phyloP scores from a whole-genome alignment of 1,284 basidiomycete genomes.

The Mycosarcoma mackinlayi region DNA sequence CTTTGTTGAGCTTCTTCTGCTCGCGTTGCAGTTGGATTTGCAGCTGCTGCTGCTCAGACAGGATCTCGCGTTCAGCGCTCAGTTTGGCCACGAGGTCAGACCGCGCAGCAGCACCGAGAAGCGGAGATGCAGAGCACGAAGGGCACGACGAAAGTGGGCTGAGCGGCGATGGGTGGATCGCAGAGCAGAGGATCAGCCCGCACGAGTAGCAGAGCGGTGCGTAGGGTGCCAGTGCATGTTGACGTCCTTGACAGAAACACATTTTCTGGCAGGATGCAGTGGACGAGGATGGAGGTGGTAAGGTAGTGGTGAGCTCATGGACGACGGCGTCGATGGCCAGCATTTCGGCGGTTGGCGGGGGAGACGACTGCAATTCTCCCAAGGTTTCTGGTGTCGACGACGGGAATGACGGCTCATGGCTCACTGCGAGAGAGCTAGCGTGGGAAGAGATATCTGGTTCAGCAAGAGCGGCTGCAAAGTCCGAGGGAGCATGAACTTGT shows the following conservation, averaged over 20 bases:
- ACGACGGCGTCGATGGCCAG: conserved; percentile 44
- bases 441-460: no score
- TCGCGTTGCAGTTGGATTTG: conserved; percentile 41
- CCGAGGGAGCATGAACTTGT: not conserved
- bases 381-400: not conserved
- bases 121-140: conserved; percentile 29
- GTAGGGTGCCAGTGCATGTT: conserved; percentile 35
- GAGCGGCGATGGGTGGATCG: conserved; percentile 35
- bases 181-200: conserved; percentile 43
- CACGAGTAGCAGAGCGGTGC: conserved; percentile 48
- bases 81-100: conserved; percentile 41
- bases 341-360: conserved; percentile 45
- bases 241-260: conserved; percentile 49
- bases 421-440: no score
- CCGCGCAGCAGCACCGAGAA: conserved; percentile 28
- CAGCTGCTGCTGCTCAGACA: conserved; percentile 42
- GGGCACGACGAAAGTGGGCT: conserved; percentile 37
- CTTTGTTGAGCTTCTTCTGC: conserved; percentile 36
- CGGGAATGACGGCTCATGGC: conserved; percentile 9
- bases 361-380: conserved; percentile 21
- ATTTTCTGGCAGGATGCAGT: conserved; percentile 16
- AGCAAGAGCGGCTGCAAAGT: not conserved
- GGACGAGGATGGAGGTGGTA: not conserved
- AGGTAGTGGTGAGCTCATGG: conserved; percentile 32
- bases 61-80: conserved; percentile 27